Percentiles rank a stretch among this genome's conserved stretches.
Conservation (phyloP, 2,329 filamentous ascomycete species). For the Endocalyx cinctus region DNA sequence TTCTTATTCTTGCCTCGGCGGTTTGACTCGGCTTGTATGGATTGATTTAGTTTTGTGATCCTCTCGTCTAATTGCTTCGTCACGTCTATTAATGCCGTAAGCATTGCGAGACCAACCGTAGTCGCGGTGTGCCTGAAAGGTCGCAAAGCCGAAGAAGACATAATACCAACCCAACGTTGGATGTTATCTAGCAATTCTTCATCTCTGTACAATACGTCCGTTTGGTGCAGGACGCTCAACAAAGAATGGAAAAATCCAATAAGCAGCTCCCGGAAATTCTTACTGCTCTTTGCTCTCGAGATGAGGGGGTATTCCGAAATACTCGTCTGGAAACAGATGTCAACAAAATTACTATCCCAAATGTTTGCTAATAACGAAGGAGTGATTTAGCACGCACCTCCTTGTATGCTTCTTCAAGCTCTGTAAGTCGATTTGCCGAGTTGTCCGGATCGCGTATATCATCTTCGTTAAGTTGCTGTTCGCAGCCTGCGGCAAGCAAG, state of each 20-base stretch:
- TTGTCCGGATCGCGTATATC: constrained; percentile 90
- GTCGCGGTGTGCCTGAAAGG: constrained; percentile 94
- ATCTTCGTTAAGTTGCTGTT: constrained; percentile 70
- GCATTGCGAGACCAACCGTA: constrained; percentile 74
- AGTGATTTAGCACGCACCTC: constrained; percentile 49
- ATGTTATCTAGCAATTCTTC: constrained; percentile 79
- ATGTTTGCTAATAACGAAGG: too few species aligned
- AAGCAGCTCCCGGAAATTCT: constrained; percentile 73
- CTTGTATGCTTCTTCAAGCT: constrained; percentile 86
- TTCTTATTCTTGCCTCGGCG: constrained; percentile 72
- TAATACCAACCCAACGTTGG: constrained; percentile 80
- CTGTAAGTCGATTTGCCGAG: constrained; percentile 68
- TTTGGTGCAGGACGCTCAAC: constrained; percentile 73
- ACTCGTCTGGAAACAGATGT: constrained; percentile 34
- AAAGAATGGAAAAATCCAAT: constrained; percentile 75
- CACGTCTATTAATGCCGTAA: constrained; percentile 70
- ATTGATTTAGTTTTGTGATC: constrained; percentile 71
- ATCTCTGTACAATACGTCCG: constrained; percentile 76
- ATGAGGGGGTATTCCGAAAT: constrained; percentile 90
- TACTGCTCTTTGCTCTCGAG: constrained; percentile 70
- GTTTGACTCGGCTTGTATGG: constrained; percentile 71
- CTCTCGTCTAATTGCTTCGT: constrained; percentile 66
- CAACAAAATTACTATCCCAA: constrained; percentile 23
- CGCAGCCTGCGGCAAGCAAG: constrained; percentile 71
- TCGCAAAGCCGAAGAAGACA: constrained; percentile 82